Evolutionary conservation across 2,329 filamentous ascomycete species (phyloP), one percentile per base, ranked within the genome.

Genomic region (Coniella lustricola): DNA sequence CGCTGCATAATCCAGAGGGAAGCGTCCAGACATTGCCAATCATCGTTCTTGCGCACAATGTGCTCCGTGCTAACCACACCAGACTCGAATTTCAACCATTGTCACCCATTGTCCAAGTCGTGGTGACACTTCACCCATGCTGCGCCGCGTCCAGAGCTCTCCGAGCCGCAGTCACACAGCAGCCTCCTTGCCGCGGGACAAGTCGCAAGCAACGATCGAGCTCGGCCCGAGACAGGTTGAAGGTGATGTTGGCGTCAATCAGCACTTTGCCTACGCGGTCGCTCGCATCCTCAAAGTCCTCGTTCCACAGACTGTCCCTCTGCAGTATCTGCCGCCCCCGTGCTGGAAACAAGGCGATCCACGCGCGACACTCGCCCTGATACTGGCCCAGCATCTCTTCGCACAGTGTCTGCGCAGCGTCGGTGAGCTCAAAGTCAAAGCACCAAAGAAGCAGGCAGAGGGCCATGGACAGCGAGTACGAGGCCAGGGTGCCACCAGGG

Each of bases 391-490:
- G 21, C 39, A 45, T 33, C 14, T n/a, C 8, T 3, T 18, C 25
- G 13, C 39, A 29, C 22, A 50, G 29, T 2, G 7, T 8, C 13
- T 17, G 31, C 8, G 44, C 40, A 4, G 13, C 12, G 1, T 20
- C 50, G 3, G 47, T 50, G 12, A 52, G 25, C 20, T 40, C 22
- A 16, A 50, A 47, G n/a, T 52, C 44, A 32, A 52, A 52, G 39
- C 40, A 46, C 20, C 38, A 36, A 18, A 52, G 34, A 7, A 52
- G 44, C 3, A 52, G 44, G 5, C 44, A 40, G 13, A 44, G 34
- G 18, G 50, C 44, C 22, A 52, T 52, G 7, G 48, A 44, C 14
- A 52, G 14, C 1, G 48, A 50, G 44, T 44, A 46, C 0, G 45
- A 50, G 7, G 50, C 50, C 9, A 52, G 35, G 17, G 44, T 18